Evolutionary conservation across 106 monocot species (phyloP).

Genomic region (Dioscorea dumetorum): DNA sequence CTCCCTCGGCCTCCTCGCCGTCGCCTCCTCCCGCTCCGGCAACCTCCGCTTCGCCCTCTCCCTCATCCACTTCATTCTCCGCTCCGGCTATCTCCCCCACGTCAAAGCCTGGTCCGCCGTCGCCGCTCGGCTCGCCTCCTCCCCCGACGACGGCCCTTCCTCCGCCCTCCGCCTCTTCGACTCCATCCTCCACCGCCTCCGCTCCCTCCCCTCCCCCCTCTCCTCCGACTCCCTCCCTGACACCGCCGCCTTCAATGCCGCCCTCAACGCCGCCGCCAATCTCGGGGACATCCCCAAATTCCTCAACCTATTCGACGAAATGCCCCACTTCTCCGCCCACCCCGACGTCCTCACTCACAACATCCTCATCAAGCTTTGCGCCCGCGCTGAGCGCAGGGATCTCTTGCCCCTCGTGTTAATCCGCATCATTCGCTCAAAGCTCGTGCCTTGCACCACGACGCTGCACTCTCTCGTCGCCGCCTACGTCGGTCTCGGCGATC

Average conservation of each 20-base stretch:
- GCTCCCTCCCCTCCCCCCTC: conserved; percentile 4
- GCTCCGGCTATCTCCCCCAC: conserved; percentile 59
- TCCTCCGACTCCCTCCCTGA: conserved; percentile 52
- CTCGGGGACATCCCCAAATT: conserved; percentile 54
- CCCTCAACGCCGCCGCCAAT: conserved; percentile 76
- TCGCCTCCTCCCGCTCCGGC: conserved; percentile 33
- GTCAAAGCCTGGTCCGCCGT: conserved; percentile 84
- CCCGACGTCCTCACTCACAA: conserved; percentile 84
- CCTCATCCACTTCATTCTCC: conserved; percentile 36
- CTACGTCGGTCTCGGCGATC: conserved; percentile 71
- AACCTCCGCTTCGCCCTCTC: conserved; percentile 24
- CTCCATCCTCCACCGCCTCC: conserved; percentile 41
- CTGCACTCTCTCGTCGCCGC: conserved; percentile 84
- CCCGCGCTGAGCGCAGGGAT: conserved; percentile 67
- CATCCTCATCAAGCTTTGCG: conserved; percentile 74
- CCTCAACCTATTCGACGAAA: conserved; percentile 60
- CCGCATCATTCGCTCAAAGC: conserved; percentile 26
- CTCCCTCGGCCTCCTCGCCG: conserved; percentile 74
- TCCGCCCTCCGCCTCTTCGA: conserved; percentile 63
- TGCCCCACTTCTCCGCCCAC: conserved; percentile 32
- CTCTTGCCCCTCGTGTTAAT: conserved; percentile 47
- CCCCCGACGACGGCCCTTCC: conserved; percentile 36
- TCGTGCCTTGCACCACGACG: conserved; percentile 63
- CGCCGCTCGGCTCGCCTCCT: conserved; percentile 44
- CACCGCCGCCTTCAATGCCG: conserved; percentile 80